Conservation (phyloP, 495 filamentous ascomycete species). For the Neurospora sp. region DNA sequence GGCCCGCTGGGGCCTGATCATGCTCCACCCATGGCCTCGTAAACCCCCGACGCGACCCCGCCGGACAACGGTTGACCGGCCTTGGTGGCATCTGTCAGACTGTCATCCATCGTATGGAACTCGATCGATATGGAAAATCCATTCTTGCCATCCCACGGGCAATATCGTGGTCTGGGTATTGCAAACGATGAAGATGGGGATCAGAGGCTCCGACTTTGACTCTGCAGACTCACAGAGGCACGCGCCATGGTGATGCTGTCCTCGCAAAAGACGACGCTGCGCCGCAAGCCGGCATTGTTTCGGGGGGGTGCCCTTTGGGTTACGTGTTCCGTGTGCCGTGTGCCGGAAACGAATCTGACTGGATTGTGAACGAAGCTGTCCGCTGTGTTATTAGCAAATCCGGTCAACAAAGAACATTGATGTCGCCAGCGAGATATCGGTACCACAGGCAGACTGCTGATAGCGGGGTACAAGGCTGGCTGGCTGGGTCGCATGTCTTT, state of each 20-base stretch:
- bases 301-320: background rate
- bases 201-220: background rate
- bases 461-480: background rate
- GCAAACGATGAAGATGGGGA: background rate
- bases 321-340: background rate
- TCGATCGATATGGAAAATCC: background rate
- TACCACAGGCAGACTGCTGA: background rate
- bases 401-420: background rate
- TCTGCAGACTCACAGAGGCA: background rate
- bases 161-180: background rate
- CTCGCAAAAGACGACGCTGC: background rate
- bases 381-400: background rate
- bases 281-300: background rate
- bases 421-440: background rate
- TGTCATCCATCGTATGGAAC: background rate
- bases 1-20: background rate
- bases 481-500: background rate
- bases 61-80: background rate
- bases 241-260: background rate
- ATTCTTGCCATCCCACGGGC: background rate
- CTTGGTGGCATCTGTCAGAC: background rate
- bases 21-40: background rate
- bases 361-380: background rate
- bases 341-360: background rate
- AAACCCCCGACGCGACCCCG: background rate